Conservation (phyloP, 2,329 filamentous ascomycete species). For the Amesomyces nigricolor region DNA sequence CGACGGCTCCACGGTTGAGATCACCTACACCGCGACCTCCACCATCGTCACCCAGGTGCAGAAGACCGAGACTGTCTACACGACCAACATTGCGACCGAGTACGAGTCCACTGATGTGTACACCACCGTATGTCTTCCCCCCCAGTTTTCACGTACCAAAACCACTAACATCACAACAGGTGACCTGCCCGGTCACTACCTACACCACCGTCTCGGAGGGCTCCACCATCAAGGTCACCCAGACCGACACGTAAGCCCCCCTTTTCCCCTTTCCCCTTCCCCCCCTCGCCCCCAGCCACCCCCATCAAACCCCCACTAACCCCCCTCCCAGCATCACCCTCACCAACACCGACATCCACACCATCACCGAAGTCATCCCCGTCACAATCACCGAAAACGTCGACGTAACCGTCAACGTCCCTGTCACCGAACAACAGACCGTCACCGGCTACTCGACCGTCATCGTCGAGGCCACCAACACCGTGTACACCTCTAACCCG, state of each 20-base stretch:
- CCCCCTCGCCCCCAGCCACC: background rate
- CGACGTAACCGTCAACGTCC: conserved; percentile 38
- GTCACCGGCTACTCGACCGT: conserved; percentile 35
- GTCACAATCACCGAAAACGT: conserved; percentile 37
- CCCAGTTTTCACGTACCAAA: too few species aligned
- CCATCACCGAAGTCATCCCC: conserved; percentile 37
- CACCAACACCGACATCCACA: conserved; percentile 33
- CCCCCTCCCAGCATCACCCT: conserved; percentile 30
- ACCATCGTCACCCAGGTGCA: conserved; percentile 31
- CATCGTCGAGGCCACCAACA: conserved; percentile 30
- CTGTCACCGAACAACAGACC: conserved; percentile 30
- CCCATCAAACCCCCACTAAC: background rate
- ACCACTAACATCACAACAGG: conserved; percentile 26
- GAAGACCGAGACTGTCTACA: conserved; percentile 33
- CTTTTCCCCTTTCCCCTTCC: background rate
- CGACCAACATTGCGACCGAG: conserved; percentile 32
- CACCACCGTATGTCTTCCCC: conserved; percentile 24
- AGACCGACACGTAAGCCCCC: conserved; percentile 35
- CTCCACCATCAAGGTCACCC: conserved; percentile 37
- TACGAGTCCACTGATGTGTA: conserved; percentile 35
- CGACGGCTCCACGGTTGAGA: conserved; percentile 36
- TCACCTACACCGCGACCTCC: conserved; percentile 38
- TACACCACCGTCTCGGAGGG: conserved; percentile 41
- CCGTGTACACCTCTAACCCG: conserved; percentile 25
- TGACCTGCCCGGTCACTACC: conserved; percentile 36